phyloP scores from a whole-genome alignment of 1,284 basidiomycete genomes.

The Austropuccinia psidii region DNA sequence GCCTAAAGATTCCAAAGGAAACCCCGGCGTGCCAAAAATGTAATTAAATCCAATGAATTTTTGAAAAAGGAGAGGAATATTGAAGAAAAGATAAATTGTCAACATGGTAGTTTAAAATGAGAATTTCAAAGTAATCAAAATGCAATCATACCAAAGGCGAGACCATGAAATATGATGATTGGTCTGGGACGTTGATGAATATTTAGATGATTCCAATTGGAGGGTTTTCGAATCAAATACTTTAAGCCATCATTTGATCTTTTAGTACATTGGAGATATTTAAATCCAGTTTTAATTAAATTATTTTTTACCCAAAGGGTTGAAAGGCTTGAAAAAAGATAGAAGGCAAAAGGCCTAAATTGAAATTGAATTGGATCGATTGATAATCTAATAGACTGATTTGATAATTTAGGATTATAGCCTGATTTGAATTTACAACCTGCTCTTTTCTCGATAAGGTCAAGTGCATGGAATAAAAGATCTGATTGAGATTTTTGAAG shows the following conservation, averaged over 20 bases:
- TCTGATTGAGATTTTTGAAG: constrained; percentile 35
- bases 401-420: constrained; percentile 26
- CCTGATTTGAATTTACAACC: constrained; percentile 41
- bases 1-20: background rate
- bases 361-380: constrained; percentile 44
- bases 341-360: constrained; percentile 39
- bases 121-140: background rate
- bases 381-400: constrained; percentile 44
- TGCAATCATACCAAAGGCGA: constrained; percentile 29
- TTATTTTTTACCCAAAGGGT: constrained; percentile 5
- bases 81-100: no score
- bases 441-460: constrained; percentile 44
- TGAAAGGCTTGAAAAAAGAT: constrained; percentile 6
- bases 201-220: constrained; percentile 23
- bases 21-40: background rate
- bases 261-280: background rate
- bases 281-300: constrained; percentile 9
- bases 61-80: background rate
- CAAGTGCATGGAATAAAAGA: constrained; percentile 43
- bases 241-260: constrained; percentile 36
- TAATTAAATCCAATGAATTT: background rate
- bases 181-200: constrained; percentile 37
- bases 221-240: constrained; percentile 43
- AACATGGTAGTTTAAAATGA: background rate
- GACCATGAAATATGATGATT: constrained; percentile 34